Evolutionary conservation across 2,329 filamentous ascomycete genomes (phyloP).

Genomic region (Colletotrichum abscissum): DNA sequence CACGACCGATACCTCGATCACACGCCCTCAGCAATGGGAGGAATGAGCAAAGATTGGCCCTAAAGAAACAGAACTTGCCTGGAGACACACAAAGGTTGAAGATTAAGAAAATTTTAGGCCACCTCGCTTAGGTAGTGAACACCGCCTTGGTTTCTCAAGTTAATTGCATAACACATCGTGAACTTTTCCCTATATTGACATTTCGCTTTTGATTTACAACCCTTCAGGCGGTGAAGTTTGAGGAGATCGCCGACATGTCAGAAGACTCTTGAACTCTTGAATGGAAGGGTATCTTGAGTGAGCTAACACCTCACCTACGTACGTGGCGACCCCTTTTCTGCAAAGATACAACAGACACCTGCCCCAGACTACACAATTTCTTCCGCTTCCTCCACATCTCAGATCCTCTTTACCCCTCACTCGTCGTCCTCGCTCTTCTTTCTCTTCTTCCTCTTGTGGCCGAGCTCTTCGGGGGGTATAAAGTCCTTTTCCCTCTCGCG

Average conservation of each 20-base stretch:
- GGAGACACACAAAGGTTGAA: not conserved
- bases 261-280: conserved; percentile 27
- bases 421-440: conserved; percentile 60
- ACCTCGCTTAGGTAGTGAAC: not conserved
- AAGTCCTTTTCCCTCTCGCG: conserved; percentile 88
- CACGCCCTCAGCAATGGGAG: not conserved
- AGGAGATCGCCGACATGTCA: not conserved
- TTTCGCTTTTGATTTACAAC: conserved; percentile 16
- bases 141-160: not conserved
- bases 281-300: conserved; percentile 35
- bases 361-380: not conserved
- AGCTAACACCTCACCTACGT: conserved; percentile 29
- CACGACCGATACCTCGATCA: not conserved
- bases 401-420: not conserved
- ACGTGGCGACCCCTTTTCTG: conserved; percentile 18
- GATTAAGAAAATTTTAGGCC: not conserved
- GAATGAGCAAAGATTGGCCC: not conserved
- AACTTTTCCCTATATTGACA: not conserved
- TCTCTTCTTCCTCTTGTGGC: conserved; percentile 71
- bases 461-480: conserved; percentile 84
- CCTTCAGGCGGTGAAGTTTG: not conserved
- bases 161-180: not conserved
- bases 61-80: not conserved
- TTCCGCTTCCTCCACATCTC: not conserved
- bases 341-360: conserved; percentile 5